Conservation (phyloP, 139 green algal species). For the Micractinium conductrix region DNA sequence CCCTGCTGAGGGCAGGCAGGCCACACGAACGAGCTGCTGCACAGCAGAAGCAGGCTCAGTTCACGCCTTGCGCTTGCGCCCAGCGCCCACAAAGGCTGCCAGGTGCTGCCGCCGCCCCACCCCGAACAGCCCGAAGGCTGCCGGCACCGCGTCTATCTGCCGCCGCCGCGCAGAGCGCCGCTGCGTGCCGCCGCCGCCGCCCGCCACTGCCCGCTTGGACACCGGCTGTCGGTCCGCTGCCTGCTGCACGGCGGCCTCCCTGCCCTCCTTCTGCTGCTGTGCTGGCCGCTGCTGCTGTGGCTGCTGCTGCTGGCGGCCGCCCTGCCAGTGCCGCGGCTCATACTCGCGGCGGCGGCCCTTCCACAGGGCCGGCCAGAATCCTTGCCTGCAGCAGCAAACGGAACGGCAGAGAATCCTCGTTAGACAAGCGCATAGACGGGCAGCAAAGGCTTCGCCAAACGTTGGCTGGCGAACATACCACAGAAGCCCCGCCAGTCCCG, state of each 20-base stretch:
- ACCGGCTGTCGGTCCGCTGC: not conserved
- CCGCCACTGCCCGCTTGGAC: conserved; percentile 15
- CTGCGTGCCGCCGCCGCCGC: not conserved
- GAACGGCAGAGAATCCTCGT: too few relatives aligned
- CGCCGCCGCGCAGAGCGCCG: not conserved
- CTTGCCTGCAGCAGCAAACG: conserved; percentile 40
- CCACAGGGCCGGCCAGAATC: conserved; percentile 64
- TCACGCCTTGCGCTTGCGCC: conserved; percentile 4
- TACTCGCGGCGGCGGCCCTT: conserved; percentile 30
- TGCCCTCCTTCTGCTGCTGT: not conserved
- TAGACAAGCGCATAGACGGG: too few relatives aligned
- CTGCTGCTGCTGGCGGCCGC: not conserved
- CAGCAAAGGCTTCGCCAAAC: too few relatives aligned
- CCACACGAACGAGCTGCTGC: too few relatives aligned
- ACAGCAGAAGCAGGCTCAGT: too few relatives aligned
- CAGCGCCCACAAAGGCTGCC: conserved; percentile 19
- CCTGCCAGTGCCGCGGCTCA: not conserved
- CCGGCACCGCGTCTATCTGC: not conserved
- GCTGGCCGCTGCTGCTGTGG: not conserved
- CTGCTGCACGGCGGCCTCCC: too few relatives aligned
- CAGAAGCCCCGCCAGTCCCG: too few relatives aligned
- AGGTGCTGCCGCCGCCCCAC: conserved; percentile 31
- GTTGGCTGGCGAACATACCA: too few relatives aligned
- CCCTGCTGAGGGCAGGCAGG: too few relatives aligned
- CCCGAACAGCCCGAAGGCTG: conserved; percentile 34